Evolutionary conservation across 129 eudicot species (phyloP).

Genomic region (Centaurea solstitialis): DNA sequence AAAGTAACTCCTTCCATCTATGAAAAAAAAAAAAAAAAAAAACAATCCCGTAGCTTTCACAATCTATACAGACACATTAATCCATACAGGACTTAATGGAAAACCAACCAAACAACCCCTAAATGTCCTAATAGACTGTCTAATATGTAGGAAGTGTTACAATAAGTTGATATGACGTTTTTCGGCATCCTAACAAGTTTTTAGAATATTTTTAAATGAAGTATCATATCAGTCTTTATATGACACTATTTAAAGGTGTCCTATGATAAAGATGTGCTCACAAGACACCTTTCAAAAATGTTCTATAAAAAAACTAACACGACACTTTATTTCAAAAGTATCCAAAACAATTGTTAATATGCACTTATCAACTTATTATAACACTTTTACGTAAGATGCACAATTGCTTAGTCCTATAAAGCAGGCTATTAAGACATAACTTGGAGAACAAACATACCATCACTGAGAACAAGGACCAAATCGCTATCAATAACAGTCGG

Average conservation of each 20-base stretch:
- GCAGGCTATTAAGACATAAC: background rate
- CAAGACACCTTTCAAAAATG: background rate
- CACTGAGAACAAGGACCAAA: constrained; percentile 92
- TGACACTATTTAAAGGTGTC: background rate
- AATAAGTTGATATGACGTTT: background rate
- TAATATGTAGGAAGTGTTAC: background rate
- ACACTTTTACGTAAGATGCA: background rate
- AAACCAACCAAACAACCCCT: no score
- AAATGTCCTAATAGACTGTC: background rate
- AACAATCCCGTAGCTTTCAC: no score
- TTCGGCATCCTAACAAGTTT: background rate
- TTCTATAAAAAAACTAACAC: background rate
- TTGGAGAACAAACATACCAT: constrained; percentile 45
- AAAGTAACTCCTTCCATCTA: no score
- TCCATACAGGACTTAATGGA: no score
- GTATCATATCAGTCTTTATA: no score
- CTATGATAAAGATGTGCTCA: no score
- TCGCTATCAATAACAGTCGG: constrained; percentile 95
- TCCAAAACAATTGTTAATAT: background rate
- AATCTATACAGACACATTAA: no score
- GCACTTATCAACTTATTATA: background rate
- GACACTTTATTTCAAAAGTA: background rate
- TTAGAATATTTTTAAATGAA: background rate
- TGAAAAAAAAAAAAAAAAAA: no score
- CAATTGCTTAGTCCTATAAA: background rate